Percentiles rank a stretch among this genome's conserved stretches.
phyloP scores from a whole-genome alignment of 2,329 filamentous ascomycete genomes.

The Lachnellula subtilissima region DNA sequence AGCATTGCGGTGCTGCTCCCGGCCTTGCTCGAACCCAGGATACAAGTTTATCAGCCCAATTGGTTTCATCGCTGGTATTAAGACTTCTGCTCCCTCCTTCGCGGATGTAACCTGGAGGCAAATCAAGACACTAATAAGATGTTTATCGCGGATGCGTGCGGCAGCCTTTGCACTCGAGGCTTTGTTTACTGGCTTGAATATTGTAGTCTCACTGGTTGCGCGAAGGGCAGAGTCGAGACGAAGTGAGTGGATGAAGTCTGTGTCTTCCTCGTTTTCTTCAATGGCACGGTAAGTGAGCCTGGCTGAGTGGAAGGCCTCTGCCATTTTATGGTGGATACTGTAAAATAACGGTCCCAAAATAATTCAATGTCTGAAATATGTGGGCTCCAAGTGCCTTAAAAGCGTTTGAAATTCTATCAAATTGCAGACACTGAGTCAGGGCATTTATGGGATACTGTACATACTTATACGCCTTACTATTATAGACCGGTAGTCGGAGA shows the following conservation, averaged over 20 bases:
- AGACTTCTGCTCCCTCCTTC: slow-evolving; percentile 2
- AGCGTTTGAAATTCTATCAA: no score
- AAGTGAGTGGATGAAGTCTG: slow-evolving; percentile 30
- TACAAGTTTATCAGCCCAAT: slow-evolving; percentile 33
- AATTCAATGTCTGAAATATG: no score
- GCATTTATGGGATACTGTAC: no score
- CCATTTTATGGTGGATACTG: background rate
- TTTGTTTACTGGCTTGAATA: slow-evolving; percentile 31
- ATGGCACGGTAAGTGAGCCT: slow-evolving; percentile 36
- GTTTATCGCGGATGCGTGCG: slow-evolving; percentile 26
- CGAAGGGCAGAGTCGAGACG: slow-evolving; percentile 29
- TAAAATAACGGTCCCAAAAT: background rate
- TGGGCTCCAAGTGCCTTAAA: no score
- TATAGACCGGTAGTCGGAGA: no score
- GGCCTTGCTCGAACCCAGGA: slow-evolving; percentile 17
- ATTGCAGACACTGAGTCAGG: no score
- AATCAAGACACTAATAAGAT: slow-evolving; percentile 35
- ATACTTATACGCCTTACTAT: no score
- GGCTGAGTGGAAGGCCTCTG: slow-evolving; percentile 33
- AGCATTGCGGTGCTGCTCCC: slow-evolving; percentile 39
- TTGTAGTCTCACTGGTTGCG: slow-evolving; percentile 26
- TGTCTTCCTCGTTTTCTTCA: slow-evolving; percentile 32
- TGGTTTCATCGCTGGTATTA: slow-evolving; percentile 22
- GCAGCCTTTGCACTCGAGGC: slow-evolving; percentile 28
- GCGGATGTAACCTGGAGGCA: slow-evolving; percentile 28